Evolutionary conservation across 1,284 basidiomycete species (phyloP).

Genomic region (Puccinia hordei): DNA sequence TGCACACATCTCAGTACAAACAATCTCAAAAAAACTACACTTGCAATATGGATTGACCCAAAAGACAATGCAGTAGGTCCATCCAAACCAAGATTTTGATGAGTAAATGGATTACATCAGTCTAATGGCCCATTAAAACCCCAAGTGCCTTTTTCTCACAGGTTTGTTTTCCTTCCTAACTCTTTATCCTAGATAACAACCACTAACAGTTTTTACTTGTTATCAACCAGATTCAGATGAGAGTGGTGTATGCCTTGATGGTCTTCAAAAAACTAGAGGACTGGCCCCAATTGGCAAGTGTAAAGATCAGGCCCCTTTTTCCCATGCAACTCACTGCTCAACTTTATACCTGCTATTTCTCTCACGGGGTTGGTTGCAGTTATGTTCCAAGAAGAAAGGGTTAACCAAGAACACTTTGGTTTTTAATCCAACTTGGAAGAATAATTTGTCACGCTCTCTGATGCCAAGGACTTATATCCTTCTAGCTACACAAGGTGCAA

Average conservation of each 20-base stretch:
- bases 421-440: too few species aligned
- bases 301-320: not conserved
- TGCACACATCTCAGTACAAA: not conserved
- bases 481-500: too few species aligned
- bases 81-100: not conserved
- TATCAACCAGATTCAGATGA: not conserved
- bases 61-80: not conserved
- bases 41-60: not conserved
- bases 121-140: not conserved
- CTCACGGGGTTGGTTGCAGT: too few species aligned
- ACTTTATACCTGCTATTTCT: too few species aligned
- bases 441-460: too few species aligned
- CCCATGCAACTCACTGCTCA: too few species aligned
- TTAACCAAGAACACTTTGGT: too few species aligned
- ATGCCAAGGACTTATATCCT: too few species aligned
- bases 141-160: not conserved
- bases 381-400: too few species aligned
- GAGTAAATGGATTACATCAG: not conserved
- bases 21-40: conserved; percentile 14
- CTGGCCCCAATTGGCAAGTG: not conserved
- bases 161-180: not conserved
- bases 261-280: not conserved
- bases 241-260: too few species aligned
- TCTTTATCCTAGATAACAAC: too few species aligned
- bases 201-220: too few species aligned